Evolutionary conservation across 495 filamentous ascomycete genomes (phyloP).

Genomic region (Bombardia bombarda): DNA sequence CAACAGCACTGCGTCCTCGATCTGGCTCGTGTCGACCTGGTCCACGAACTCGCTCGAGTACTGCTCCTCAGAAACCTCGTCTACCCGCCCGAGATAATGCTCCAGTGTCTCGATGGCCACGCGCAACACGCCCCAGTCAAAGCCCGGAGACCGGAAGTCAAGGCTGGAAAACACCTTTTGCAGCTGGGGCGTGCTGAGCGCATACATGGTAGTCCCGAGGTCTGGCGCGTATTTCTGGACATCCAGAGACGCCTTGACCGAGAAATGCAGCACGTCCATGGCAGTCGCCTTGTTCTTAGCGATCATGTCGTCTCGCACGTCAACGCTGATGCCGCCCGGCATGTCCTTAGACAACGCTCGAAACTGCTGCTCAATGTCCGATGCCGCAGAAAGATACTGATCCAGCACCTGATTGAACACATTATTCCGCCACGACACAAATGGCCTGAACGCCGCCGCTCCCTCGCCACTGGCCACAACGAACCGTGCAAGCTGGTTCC

Average conservation of each 20-base stretch:
- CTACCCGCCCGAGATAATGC: conserved; percentile 28
- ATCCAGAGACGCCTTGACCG: conserved; percentile 31
- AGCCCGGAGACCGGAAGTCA: conserved; percentile 25
- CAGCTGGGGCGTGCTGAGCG: conserved; percentile 35
- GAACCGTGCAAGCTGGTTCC: conserved; percentile 71
- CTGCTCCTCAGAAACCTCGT: conserved; percentile 26
- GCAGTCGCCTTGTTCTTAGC: conserved; percentile 36
- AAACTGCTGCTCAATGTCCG: conserved; percentile 43
- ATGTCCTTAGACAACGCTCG: conserved; percentile 28
- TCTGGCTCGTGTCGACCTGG: conserved; percentile 20
- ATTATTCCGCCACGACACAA: conserved; percentile 62
- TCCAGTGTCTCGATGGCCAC: conserved; percentile 31
- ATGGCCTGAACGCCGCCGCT: conserved; percentile 42
- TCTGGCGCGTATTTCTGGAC: conserved; percentile 28
- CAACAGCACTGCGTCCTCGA: conserved; percentile 37
- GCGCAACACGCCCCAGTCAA: conserved; percentile 36
- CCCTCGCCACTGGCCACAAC: conserved; percentile 55
- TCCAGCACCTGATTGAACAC: conserved; percentile 40
- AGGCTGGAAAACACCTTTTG: conserved; percentile 37
- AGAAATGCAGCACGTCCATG: conserved; percentile 34
- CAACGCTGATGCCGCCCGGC: conserved; percentile 26
- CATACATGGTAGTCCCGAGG: conserved; percentile 28
- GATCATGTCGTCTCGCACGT: conserved; percentile 33
- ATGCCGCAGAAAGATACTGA: conserved; percentile 40
- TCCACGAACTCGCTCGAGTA: conserved; percentile 21